These are phyloP conservation scores for Yamadazyma philogaea DNA, from an alignment of 805 yeast genomes.

Conservation along the genomic window DNA sequence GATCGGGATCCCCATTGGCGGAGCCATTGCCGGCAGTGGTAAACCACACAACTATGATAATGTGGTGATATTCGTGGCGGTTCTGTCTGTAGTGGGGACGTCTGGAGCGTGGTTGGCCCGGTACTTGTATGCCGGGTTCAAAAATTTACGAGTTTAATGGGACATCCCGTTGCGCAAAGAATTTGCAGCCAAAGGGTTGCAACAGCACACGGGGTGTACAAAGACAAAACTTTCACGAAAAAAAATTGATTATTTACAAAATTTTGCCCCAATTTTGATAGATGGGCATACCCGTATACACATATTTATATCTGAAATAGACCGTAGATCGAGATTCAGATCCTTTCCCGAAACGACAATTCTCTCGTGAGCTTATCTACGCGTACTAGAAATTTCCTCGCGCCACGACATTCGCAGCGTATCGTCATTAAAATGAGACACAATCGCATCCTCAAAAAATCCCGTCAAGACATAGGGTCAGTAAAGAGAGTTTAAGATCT, in stretches of 20 bases:
- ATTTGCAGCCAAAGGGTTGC: background rate
- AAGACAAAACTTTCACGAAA: too few relatives aligned
- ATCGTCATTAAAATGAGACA: slow-evolving; percentile 5
- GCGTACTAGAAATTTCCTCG: background rate
- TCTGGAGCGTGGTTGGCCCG: slow-evolving; percentile 20
- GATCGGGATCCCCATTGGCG: slow-evolving; percentile 29
- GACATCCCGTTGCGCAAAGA: background rate
- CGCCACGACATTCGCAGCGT: slow-evolving; percentile 1
- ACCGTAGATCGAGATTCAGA: background rate
- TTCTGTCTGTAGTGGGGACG: slow-evolving; percentile 21
- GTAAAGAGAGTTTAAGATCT: background rate
- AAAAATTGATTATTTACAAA: too few relatives aligned
- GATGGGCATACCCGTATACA: background rate
- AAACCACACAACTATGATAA: slow-evolving; percentile 15
- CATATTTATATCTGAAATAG: background rate
- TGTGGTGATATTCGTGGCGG: slow-evolving; percentile 23
- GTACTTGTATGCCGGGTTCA: slow-evolving; percentile 21
- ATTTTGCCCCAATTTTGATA: too few relatives aligned
- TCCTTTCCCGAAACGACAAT: background rate
- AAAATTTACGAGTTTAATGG: slow-evolving; percentile 1
- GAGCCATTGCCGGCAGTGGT: slow-evolving; percentile 20
- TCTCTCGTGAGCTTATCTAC: background rate
- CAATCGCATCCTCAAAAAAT: slow-evolving; percentile 6
- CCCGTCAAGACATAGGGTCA: slow-evolving; percentile 1
- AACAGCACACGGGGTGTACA: background rate